Base-by-base conservation (phyloP, 2,329 filamentous ascomycete species). In the Colletotrichum simmondsii region DNA sequence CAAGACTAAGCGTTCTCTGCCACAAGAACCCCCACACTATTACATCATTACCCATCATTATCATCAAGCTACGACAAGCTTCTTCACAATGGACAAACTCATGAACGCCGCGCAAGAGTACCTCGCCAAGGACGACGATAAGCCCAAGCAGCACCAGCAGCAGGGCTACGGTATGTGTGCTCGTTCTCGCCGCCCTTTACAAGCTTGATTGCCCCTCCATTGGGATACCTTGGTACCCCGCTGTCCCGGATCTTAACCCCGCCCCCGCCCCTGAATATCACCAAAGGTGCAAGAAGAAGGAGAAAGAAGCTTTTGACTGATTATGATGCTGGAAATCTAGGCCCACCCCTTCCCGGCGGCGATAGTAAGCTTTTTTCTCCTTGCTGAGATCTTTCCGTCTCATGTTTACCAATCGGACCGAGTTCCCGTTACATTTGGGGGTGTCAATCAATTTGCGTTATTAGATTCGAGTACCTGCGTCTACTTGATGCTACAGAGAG, bases 31-130 rank as follows among this genome's bases (percentile, higher is more conserved):
- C 30, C 30, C 8, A 32, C 30, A 32, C 54, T 28, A 58, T n/a
- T 30, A 61, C 57, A 59, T 14, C 35, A 22, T 16, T 11, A 53
- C 19, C 24, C 19, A 37, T 26, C 14, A 26, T 19, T 28, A 26
- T 56, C 42, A 28, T 42, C 52, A 35, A 16, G 24, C 46, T 7
- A n/a, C 19, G 42, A 24, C 35, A 37, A 7, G 46, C 24, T 16
- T 37, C 10, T 22, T 32, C 52, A 73, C 24, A 62, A 85, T 85
- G 83, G 82, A 85, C 54, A 82, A 80, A 68, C 71, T 85, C 72
- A 72, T 85, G 74, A 81, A 75, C 76, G 49, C 30, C 58, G 68
- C 81, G 67, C 83, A 82, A 76, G 80, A 83, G 52, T 82, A 80
- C 28, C 80, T 84, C 8, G 56, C 52, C 68, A 73, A 79, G 61